These are phyloP conservation scores for Cotoneaster glaucophyllus DNA, from an alignment of 306 rosid species.

Conservation along the genomic window DNA sequence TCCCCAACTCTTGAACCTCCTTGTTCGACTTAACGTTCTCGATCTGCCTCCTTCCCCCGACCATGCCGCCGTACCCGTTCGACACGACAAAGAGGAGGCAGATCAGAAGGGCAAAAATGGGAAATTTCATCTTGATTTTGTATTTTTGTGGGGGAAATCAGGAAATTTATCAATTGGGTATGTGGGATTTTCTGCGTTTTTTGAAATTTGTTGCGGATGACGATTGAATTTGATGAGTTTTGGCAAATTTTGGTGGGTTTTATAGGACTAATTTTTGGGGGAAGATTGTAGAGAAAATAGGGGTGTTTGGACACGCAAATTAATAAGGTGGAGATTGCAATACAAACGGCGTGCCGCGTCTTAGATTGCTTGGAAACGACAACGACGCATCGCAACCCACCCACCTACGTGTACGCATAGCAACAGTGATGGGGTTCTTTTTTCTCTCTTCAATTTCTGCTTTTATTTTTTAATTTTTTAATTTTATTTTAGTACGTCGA, in stretches of 20 bases:
- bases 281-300: not conserved
- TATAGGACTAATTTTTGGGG: not conserved
- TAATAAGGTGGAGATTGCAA: not conserved
- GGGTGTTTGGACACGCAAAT: slow-evolving; percentile 21
- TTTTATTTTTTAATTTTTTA: no score
- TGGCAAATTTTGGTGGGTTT: not conserved
- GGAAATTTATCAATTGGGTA: not conserved
- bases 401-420: not conserved
- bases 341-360: slow-evolving; percentile 32
- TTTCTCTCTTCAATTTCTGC: not conserved
- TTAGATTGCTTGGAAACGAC: not conserved
- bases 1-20: slow-evolving; percentile 71
- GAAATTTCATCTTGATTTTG: not conserved
- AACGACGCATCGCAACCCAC: not conserved
- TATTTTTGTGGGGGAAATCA: not conserved
- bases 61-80: slow-evolving; percentile 16
- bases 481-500: no score
- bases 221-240: not conserved
- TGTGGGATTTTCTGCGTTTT: not conserved
- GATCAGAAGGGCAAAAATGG: not conserved
- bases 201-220: not conserved
- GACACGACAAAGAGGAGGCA: not conserved
- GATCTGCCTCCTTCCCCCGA: slow-evolving; percentile 49
- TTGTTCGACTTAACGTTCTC: slow-evolving; percentile 45
- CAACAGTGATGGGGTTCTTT: not conserved